Conservation (phyloP, 495 filamentous ascomycete species). For the Neohortaea acidophila region DNA sequence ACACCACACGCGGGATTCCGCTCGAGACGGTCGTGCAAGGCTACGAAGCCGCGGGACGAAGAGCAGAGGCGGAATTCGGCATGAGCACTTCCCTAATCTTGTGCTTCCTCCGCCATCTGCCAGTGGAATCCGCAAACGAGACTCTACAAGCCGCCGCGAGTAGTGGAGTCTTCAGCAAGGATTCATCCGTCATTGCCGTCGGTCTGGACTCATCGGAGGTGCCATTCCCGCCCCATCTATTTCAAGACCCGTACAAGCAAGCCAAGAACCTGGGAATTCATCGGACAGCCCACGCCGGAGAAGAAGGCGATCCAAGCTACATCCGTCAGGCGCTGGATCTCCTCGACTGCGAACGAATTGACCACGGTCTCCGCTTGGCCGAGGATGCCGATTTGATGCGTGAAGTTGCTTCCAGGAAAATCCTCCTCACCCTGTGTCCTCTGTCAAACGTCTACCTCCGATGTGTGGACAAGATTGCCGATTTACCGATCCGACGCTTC, state of each 20-base stretch:
- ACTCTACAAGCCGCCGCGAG: constrained; percentile 36
- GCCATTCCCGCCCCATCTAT: constrained; percentile 47
- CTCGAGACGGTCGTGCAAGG: constrained; percentile 46
- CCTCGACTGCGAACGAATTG: constrained; percentile 46
- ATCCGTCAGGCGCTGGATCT: constrained; percentile 46
- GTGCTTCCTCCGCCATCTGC: constrained; percentile 56
- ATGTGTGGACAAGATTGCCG: constrained; percentile 39
- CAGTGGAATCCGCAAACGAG: constrained; percentile 35
- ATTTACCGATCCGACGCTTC: constrained; percentile 50
- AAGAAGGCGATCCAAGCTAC: constrained; percentile 56
- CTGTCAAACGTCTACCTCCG: constrained; percentile 54
- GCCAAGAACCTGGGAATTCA: constrained; percentile 38
- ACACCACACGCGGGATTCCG: constrained; percentile 45
- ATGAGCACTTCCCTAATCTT: constrained; percentile 21
- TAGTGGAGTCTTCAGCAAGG: constrained; percentile 36
- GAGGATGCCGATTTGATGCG: constrained; percentile 45
- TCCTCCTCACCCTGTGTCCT: constrained; percentile 55
- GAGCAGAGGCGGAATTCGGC: constrained; percentile 47
- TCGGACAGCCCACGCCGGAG: constrained; percentile 57
- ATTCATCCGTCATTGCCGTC: constrained; percentile 43
- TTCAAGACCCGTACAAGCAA: constrained; percentile 40
- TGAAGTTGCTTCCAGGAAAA: constrained; percentile 38
- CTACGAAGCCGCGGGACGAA: constrained; percentile 40
- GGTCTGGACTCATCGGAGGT: constrained; percentile 54
- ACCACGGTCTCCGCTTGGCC: constrained; percentile 54